Percentiles rank a stretch among this genome's conserved stretches.
phyloP scores from a whole-genome alignment of 192 early-diverging fungal genomes.

The Spizellomyces sp. region DNA sequence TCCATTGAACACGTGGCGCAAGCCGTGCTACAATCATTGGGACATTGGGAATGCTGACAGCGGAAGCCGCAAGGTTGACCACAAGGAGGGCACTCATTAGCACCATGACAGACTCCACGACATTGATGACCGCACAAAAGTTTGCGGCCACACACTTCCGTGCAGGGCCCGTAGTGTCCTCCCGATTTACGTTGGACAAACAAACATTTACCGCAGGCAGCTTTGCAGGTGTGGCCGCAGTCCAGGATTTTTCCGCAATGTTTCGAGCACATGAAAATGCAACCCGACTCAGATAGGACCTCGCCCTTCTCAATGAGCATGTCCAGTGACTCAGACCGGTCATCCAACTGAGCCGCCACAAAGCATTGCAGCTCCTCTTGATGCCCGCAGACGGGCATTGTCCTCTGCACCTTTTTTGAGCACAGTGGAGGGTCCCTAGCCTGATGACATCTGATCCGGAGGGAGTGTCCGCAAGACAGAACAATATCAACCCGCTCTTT shows the following conservation, averaged over 20 bases:
- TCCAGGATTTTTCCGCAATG: constrained; percentile 33
- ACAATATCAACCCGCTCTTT: constrained; percentile 5
- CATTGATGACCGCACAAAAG: constrained; percentile 45
- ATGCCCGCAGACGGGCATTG: constrained; percentile 49
- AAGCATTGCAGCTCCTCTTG: constrained; percentile 32
- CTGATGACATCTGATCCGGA: background rate
- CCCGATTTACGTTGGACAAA: background rate
- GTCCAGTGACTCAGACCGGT: no score
- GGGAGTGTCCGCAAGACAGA: constrained; percentile 37
- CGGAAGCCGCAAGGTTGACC: constrained; percentile 30
- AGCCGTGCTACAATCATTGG: constrained; percentile 32
- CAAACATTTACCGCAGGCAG: constrained; percentile 48
- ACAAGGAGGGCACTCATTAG: constrained; percentile 47
- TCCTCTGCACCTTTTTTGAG: constrained; percentile 12
- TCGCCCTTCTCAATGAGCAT: no score
- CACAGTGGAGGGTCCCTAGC: constrained; percentile 6
- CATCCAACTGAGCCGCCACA: no score
- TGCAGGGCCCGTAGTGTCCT: background rate
- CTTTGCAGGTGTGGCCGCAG: constrained; percentile 46
- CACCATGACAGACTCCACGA: constrained; percentile 10
- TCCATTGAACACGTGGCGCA: constrained; percentile 49
- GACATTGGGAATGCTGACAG: constrained; percentile 49
- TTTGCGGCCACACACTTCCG: background rate
- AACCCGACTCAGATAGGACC: background rate
- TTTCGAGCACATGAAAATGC: constrained; percentile 17